Evolutionary conservation across 2,329 filamentous ascomycete species (phyloP), one percentile per base, ranked within the genome.

Genomic region (Xylariales sp.): DNA sequence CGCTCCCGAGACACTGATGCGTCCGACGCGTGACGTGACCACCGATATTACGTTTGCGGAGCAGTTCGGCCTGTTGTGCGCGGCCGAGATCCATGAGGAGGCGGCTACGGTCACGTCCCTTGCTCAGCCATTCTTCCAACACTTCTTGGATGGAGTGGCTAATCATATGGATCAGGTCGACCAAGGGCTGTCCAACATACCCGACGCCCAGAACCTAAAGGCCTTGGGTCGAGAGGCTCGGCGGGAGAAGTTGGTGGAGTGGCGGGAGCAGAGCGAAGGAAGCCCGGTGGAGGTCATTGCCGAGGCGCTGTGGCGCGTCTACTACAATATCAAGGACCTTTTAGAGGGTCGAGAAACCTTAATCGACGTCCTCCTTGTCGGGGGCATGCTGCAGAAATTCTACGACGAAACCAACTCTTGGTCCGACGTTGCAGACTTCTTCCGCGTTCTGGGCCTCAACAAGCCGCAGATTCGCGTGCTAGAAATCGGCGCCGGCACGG

Each of bases 401-500:
- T 40, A 40, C 28, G 29, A 40, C 19, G 14, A 14, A 14, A 15
- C 29, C 14, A 25, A 31, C 16, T 19, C n/a, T 24, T 21, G 20
- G 15, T 32, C 8, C 11, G 37, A 33, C 24, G 11, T 19, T 18
- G 29, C 19, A 5, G 29, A 24, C 11, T 21, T 34, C 4, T 8
- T 40, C 16, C 14, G 21, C n/a, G 22, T 40, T 21, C 35, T 43
- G 35, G 28, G 22, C 5, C 35, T 37, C 21, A 27, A 20, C 20
- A 39, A 36, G 14, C 21, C 35, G 21, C 20, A 37, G 14, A 15
- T 42, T 5, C 28, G 27, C 22, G 29, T 43, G n/a, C 41, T 42
- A 15, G 41, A 43, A 20, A 39, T 43, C 16, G 35, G 41, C 11
- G 41, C 41, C 12, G 35, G 41, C 29, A 43, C 29, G 7, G 41